phyloP scores from a whole-genome alignment of 768 basidiomycete species.

The Butyriboletus loyo region DNA sequence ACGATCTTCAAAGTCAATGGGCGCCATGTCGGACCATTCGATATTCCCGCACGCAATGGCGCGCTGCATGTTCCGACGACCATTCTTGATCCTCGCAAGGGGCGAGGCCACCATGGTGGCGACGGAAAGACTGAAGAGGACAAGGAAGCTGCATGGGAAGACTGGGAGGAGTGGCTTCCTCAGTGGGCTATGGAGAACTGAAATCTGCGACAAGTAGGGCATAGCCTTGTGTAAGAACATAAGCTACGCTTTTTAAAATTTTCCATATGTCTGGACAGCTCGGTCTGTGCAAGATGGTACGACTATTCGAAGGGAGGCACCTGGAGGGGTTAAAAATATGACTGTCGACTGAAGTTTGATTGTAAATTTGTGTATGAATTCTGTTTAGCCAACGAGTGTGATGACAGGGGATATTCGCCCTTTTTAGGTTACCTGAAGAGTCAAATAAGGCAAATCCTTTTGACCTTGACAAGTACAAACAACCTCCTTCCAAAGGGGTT shows the following conservation, averaged over 20 bases:
- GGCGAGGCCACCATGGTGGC: neutral
- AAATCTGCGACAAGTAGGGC: neutral
- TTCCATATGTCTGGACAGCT: neutral
- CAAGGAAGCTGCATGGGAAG: slow-evolving; percentile 2
- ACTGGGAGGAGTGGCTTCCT: slow-evolving; percentile 15
- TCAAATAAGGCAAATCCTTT: slow-evolving; percentile 30
- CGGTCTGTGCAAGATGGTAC: neutral
- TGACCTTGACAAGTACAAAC: slow-evolving; percentile 25
- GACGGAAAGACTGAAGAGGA: neutral
- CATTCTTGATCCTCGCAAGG: slow-evolving; percentile 12
- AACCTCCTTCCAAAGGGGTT: neutral
- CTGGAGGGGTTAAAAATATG: neutral
- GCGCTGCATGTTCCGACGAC: slow-evolving; percentile 10
- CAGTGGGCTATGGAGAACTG: slow-evolving; percentile 13
- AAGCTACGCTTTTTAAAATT: neutral
- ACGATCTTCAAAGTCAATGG: slow-evolving; percentile 12
- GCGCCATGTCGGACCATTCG: slow-evolving; percentile 1
- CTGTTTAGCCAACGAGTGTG: neutral
- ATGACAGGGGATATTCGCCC: neutral
- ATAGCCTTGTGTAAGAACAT: neutral
- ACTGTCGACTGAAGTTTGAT: neutral
- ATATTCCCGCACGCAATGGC: slow-evolving; percentile 14
- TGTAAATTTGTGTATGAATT: neutral
- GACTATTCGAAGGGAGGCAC: no score
- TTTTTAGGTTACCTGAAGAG: neutral